phyloP scores from a whole-genome alignment of 352 stramenopile species.

The Blastocystis sp. region DNA sequence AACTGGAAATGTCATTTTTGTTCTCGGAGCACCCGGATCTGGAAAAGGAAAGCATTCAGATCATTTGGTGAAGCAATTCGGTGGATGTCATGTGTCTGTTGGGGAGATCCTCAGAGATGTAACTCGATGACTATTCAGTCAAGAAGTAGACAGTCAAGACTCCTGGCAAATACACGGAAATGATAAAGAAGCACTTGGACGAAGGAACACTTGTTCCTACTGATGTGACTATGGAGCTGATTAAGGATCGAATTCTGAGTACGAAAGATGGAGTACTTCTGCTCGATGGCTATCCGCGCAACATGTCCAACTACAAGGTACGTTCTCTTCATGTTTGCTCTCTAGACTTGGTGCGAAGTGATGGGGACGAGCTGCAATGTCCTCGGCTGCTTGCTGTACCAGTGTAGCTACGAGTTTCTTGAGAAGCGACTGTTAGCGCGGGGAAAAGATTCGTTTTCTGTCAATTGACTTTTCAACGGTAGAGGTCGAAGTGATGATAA shows the following conservation, averaged over 20 bases:
- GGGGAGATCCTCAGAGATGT: constrained; percentile 43
- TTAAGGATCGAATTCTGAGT: constrained; percentile 16
- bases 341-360: constrained; percentile 18
- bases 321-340: not conserved
- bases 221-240: constrained; percentile 53
- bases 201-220: constrained; percentile 45
- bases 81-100: constrained; percentile 27
- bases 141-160: constrained; percentile 38
- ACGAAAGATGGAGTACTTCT: constrained; percentile 8
- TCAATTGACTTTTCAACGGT: not conserved
- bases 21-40: constrained; percentile 14
- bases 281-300: constrained; percentile 47
- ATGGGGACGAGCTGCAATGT: constrained; percentile 32
- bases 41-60: constrained; percentile 59
- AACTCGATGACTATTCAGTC: too few relatives aligned
- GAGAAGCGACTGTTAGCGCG: constrained; percentile 37
- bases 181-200: constrained; percentile 57
- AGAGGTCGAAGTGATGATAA: constrained; percentile 34
- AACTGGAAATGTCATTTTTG: constrained; percentile 46
- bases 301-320: constrained; percentile 58
- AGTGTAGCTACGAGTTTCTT: constrained; percentile 58
- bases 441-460: constrained; percentile 14
- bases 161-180: constrained; percentile 42
- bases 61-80: constrained; percentile 30
- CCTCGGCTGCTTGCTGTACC: constrained; percentile 44